These are phyloP conservation scores for Penicillium lividum DNA, from an alignment of 495 filamentous ascomycete genomes.

Conservation along the genomic window DNA sequence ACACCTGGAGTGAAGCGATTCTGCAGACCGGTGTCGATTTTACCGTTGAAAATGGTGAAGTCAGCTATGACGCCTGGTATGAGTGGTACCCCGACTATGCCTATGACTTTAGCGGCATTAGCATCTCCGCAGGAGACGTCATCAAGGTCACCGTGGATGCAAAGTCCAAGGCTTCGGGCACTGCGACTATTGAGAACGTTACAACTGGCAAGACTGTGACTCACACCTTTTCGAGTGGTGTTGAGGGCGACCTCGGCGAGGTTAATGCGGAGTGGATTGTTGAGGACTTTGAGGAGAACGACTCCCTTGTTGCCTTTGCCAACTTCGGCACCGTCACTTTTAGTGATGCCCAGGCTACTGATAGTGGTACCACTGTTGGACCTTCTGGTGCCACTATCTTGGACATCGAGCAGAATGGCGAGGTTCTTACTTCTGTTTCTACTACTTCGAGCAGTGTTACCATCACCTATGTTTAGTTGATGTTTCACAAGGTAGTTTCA, in stretches of 20 bases:
- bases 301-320: constrained; percentile 50
- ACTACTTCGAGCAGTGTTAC: constrained; percentile 35
- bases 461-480: constrained; percentile 23
- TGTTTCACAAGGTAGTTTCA: neutral
- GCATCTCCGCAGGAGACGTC: constrained; percentile 52
- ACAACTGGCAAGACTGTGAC: constrained; percentile 50
- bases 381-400: constrained; percentile 45
- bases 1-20: constrained; percentile 54
- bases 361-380: constrained; percentile 30
- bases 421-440: constrained; percentile 44
- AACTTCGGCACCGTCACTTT: constrained; percentile 57
- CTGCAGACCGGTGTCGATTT: constrained; percentile 62
- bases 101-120: constrained; percentile 50
- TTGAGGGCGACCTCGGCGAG: constrained; percentile 22
- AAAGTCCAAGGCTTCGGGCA: constrained; percentile 43
- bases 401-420: constrained; percentile 47
- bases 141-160: constrained; percentile 54
- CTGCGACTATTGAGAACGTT: constrained; percentile 51
- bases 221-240: constrained; percentile 41
- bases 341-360: constrained; percentile 35
- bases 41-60: constrained; percentile 32
- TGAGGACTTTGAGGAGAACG: constrained; percentile 53
- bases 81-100: constrained; percentile 45
- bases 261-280: constrained; percentile 63
- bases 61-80: constrained; percentile 41